Evolutionary conservation across 2,329 filamentous ascomycete genomes (phyloP), one percentile per base, ranked within the genome.

Genomic region (Clonostachys byssicola): DNA sequence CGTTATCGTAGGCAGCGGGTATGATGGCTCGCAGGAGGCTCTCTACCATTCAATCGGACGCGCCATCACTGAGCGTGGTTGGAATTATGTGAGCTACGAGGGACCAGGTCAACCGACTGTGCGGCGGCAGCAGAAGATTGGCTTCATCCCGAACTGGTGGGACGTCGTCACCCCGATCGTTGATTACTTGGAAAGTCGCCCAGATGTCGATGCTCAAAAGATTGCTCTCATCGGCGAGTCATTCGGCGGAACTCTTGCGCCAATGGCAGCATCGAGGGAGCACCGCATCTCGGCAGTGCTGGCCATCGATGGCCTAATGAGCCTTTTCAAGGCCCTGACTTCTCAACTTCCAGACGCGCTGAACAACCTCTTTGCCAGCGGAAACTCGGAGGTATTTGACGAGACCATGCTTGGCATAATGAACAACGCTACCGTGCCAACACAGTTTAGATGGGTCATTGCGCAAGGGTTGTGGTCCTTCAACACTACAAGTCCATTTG

Each of bases 71-170:
- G 60, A 63, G 16, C 63, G 71, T 2, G 71, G 71, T 14, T 70
- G 59, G 49, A 71, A 74, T 43, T 60, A 63, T 42, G 60, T 74
- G 9, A 68, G 65, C 1, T 76, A 68, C 46, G 73, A 77, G 46
- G 73, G 73, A 0, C 73, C 72, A 0, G 72, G 72, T 0, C 72
- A 75, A 51, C 62, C 65, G 1, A 65, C 59, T 1, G 65, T 71
- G 3, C 62, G 66, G 6, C 65, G 72, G 2, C 47, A 67, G 1
- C 69, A 75, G 43, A 55, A 62, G 12, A 46, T 72, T 1, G 71
- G 71, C 3, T 75, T 75, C 54, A 73, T 72, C 45, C 56, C 60
- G 1, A 62, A 74, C 5, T 75, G 71, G 71, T 66, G 71, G 54
- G 56, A 56, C 12, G 70, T 67, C 3, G 59, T 70, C 9, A 65